phyloP scores from a whole-genome alignment of 768 basidiomycete species.

The Lactifluus piperatus region DNA sequence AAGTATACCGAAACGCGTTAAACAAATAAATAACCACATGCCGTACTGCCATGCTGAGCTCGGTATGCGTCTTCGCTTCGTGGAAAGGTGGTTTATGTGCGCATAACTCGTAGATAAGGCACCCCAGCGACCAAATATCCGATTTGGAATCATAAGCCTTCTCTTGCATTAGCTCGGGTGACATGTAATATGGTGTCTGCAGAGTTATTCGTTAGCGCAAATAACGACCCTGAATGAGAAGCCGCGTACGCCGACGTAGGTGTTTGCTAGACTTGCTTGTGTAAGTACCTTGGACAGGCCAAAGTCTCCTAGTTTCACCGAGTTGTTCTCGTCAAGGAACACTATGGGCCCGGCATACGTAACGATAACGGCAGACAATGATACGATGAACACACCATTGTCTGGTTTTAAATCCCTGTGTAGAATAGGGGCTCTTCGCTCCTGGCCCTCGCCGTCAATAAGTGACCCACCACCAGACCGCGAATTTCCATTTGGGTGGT shows the following conservation, averaged over 20 bases:
- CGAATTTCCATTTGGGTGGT: slow-evolving; percentile 56
- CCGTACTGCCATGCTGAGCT: slow-evolving; percentile 78
- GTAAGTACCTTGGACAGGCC: slow-evolving; percentile 89
- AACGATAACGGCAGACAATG: not conserved
- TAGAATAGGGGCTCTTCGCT: slow-evolving; percentile 64
- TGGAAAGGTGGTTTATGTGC: slow-evolving; percentile 91
- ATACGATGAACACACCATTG: slow-evolving; percentile 55
- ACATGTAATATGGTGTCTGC: slow-evolving; percentile 99
- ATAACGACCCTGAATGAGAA: not conserved
- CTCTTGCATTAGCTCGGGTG: slow-evolving; percentile 95
- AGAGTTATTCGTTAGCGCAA: not conserved
- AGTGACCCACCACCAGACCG: slow-evolving; percentile 40
- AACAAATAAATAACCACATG: slow-evolving; percentile 25
- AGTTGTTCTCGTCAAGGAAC: slow-evolving; percentile 76
- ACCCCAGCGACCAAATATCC: slow-evolving; percentile 98
- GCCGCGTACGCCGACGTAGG: slow-evolving; percentile 85
- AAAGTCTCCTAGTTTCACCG: slow-evolving; percentile 96
- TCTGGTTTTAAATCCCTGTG: slow-evolving; percentile 97
- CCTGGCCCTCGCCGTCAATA: slow-evolving; percentile 34
- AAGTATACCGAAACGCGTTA: not conserved
- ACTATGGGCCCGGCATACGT: slow-evolving; percentile 39
- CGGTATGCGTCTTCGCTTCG: slow-evolving; percentile 83
- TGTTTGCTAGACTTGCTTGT: slow-evolving; percentile 84
- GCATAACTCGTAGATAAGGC: slow-evolving; percentile 93
- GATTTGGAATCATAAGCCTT: slow-evolving; percentile 96